phyloP scores from a whole-genome alignment of 768 basidiomycete species.

The Xerocomellus chrysenteron region DNA sequence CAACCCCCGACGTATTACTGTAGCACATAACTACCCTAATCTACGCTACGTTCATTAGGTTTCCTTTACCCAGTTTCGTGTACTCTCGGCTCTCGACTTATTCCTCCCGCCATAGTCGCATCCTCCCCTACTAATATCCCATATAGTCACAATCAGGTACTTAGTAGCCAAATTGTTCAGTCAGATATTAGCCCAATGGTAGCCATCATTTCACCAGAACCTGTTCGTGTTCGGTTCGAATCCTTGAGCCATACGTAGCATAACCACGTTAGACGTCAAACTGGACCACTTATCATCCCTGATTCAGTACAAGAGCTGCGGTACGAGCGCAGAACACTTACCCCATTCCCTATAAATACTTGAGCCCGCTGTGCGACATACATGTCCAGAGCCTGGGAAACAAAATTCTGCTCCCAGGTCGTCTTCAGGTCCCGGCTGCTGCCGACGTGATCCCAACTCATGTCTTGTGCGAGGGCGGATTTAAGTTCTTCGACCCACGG shows the following conservation, averaged over 20 bases:
- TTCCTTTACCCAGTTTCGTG: no score
- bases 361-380: conserved; percentile 46
- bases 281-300: conserved; percentile 38
- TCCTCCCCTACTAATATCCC: no score
- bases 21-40: no score
- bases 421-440: conserved; percentile 45
- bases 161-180: no score
- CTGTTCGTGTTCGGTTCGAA: conserved; percentile 29
- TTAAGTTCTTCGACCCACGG: conserved; percentile 45
- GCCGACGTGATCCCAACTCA: conserved; percentile 40
- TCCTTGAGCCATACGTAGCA: conserved; percentile 36
- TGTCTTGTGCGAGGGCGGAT: conserved; percentile 29
- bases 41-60: no score
- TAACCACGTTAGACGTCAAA: conserved; percentile 40
- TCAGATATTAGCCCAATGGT: not conserved
- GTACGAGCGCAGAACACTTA: conserved; percentile 22
- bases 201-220: conserved; percentile 33
- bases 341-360: conserved; percentile 55
- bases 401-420: conserved; percentile 42
- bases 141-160: no score
- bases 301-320: conserved; percentile 1
- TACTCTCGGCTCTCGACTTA: no score
- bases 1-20: no score
- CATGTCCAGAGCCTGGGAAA: conserved; percentile 52
- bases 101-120: no score